Percentiles rank a stretch among this genome's conserved stretches.
phyloP scores from a whole-genome alignment of 106 monocot genomes.

The Platanthera guangdongensis region DNA sequence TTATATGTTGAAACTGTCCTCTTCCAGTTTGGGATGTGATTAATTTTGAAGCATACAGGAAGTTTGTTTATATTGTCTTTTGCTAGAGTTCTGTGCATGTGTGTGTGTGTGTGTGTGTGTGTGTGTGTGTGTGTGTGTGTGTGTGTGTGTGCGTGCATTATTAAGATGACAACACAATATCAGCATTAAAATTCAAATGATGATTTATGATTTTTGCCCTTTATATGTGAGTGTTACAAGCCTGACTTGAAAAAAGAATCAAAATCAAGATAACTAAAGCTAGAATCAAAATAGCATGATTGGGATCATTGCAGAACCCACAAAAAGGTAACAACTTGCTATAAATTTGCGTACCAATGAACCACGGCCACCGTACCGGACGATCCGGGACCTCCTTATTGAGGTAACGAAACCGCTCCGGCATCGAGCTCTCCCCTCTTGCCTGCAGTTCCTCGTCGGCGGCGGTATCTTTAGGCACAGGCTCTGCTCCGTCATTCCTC shows the following conservation, averaged over 20 bases:
- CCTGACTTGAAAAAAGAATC: neutral
- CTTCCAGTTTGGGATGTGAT: too few relatives aligned
- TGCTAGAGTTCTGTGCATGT: too few relatives aligned
- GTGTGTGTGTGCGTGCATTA: too few relatives aligned
- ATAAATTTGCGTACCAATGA: slow-evolving; percentile 14
- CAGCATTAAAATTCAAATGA: too few relatives aligned
- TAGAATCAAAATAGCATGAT: neutral
- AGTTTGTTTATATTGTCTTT: too few relatives aligned
- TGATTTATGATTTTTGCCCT: too few relatives aligned
- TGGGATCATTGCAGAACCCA: neutral
- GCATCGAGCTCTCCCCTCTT: slow-evolving; percentile 43
- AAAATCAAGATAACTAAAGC: neutral
- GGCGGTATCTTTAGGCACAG: neutral
- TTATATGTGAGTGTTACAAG: too few relatives aligned
- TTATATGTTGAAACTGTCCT: too few relatives aligned
- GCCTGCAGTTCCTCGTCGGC: slow-evolving; percentile 10
- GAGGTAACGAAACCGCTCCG: slow-evolving; percentile 38
- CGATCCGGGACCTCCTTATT: slow-evolving; percentile 33
- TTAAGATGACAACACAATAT: too few relatives aligned
- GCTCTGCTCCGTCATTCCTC: slow-evolving; percentile 8
- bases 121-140: too few relatives aligned
- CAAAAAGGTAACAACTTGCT: neutral
- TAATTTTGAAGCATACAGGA: too few relatives aligned
- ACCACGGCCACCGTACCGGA: slow-evolving; percentile 44
- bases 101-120: too few relatives aligned